Evolutionary conservation across 176 grass and related monocot genomes (phyloP).

Genomic region (Oryza australiensis): DNA sequence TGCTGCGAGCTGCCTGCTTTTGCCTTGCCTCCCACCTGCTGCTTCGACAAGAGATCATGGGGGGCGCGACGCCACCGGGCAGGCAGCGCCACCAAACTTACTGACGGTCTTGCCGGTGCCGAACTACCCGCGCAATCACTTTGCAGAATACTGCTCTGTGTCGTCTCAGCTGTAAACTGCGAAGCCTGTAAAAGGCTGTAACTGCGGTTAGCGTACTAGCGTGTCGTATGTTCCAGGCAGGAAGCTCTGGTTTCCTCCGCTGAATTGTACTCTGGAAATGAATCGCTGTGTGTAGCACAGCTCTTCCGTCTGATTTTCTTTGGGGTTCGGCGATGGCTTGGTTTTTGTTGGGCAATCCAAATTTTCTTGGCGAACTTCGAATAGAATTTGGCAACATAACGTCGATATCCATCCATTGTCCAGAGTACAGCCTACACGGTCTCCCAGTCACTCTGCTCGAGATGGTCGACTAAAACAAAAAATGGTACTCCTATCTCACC

Average conservation of each 20-base stretch:
- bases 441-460: no score
- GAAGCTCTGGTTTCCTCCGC: not conserved
- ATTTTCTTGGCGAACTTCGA: not conserved
- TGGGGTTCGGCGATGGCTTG: not conserved
- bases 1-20: conserved; percentile 10
- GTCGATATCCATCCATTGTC: not conserved
- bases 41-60: not conserved
- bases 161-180: not conserved
- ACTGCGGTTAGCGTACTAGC: not conserved
- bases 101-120: not conserved
- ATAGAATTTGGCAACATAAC: not conserved
- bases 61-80: not conserved
- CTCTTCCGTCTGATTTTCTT: not conserved
- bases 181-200: not conserved
- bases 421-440: no score
- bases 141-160: not conserved
- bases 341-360: not conserved
- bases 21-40: conserved; percentile 11
- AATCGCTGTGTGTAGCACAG: not conserved
- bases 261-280: not conserved
- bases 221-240: not conserved
- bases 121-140: not conserved
- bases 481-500: no score
- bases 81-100: conserved; percentile 28
- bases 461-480: no score